Percentiles rank a stretch among this genome's conserved stretches.
Evolutionary conservation across 495 filamentous ascomycete genomes (phyloP).

Genomic region (Apiosordaria backusii): DNA sequence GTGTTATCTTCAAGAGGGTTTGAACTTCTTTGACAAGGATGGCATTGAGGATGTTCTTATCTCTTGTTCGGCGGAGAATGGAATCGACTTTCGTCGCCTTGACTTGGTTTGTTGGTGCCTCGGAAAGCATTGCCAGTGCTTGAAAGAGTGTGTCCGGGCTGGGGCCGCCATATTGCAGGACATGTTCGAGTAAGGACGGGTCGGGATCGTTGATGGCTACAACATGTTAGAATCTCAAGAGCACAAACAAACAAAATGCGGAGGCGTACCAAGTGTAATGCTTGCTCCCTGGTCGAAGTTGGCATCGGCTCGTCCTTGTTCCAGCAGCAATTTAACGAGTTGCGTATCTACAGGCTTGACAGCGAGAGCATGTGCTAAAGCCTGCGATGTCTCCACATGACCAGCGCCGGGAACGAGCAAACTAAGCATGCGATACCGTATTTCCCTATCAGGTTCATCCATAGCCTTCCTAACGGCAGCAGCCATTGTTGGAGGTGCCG

Average conservation of each 20-base stretch:
- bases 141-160: constrained; percentile 31
- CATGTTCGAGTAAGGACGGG: constrained; percentile 37
- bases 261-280: constrained; percentile 28
- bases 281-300: constrained; percentile 39
- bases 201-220: constrained; percentile 36
- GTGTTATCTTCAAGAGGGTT: constrained; percentile 29
- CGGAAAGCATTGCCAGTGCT: constrained; percentile 32
- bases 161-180: constrained; percentile 41
- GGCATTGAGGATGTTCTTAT: constrained; percentile 33
- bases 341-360: constrained; percentile 36
- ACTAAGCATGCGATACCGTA: constrained; percentile 38
- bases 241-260: too few species aligned
- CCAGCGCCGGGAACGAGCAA: constrained; percentile 37
- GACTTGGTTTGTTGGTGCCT: constrained; percentile 29
- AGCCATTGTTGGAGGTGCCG: constrained; percentile 35
- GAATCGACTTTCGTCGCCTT: constrained; percentile 39
- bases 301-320: constrained; percentile 42
- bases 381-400: constrained; percentile 37
- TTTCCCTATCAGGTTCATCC: constrained; percentile 27
- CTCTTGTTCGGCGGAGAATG: constrained; percentile 35
- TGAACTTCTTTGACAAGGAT: constrained; percentile 42
- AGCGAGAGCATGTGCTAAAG: constrained; percentile 32
- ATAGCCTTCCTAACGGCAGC: constrained; percentile 39
- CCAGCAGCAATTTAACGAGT: constrained; percentile 37
- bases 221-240: constrained; percentile 9